Evolutionary conservation across 208 protist species (phyloP), one percentile per base, ranked within the genome.

Genomic region (Trypanosoma rangeli): DNA sequence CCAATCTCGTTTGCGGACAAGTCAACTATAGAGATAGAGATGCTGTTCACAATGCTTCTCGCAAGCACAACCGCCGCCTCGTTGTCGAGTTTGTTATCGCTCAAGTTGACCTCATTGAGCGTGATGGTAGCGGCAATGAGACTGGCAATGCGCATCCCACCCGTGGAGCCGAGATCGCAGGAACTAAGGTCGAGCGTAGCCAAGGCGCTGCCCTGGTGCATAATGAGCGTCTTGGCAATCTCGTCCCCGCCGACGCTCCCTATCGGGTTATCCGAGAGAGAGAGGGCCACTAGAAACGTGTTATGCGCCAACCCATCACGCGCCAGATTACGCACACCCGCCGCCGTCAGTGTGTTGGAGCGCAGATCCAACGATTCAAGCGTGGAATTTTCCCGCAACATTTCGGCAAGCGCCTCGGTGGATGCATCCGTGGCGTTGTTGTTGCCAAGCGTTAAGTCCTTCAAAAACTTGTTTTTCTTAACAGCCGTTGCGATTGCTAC

Each of bases 61-160:
- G 91, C 82, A 22, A 96, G 59, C 3, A 77, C 73, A 24, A 80
- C 73, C 9, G 91, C 88, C 22, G 78, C 82, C 73, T 94, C 91
- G 68, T 96, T 89, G 59, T 96, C 86, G 33, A 94, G 70, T 20
- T 77, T 65, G 73, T 96, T 96, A 74, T 92, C 88, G 68, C 85
- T 87, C 5, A 96, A 80, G 66, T 94, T 89, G 39, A 94, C 42
- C 20, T 89, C 83, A 42, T 76, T 77, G 0, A 96, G 55, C 0
- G 84, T 82, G 44, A 80, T 83, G 59, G 88, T 92, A 9, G 78
- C 74, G 42, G 71, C 79, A 22, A 96, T 84, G 10, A 94, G 65
- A 48, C 77, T 82, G 28, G 88, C 88, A 13, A 96, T 78, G 35
- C 85, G 86, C 66, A 85, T 83, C 3, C 85, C 88, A 12, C 91